Evolutionary conservation across 2,329 filamentous ascomycete species (phyloP).

Genomic region (Cladosporium sp.): DNA sequence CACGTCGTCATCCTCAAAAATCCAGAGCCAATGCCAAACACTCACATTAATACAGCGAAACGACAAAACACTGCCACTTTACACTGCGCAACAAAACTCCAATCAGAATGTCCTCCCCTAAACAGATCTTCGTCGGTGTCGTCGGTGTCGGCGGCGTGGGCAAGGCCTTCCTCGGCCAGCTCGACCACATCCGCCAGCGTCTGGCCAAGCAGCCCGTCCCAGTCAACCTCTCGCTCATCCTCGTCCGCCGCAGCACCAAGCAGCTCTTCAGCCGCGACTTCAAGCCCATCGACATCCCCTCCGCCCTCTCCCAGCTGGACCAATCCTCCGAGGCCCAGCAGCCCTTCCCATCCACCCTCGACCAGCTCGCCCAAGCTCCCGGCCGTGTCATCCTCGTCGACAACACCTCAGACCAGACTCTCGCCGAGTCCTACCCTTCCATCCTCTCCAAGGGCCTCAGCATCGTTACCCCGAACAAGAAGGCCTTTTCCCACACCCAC

Average conservation of each 20-base stretch:
- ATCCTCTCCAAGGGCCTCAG: conserved; percentile 80
- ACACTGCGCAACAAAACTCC: not conserved
- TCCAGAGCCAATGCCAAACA: too few relatives aligned
- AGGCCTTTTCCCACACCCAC: conserved; percentile 82
- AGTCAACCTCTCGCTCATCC: conserved; percentile 71
- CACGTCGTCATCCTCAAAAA: too few relatives aligned
- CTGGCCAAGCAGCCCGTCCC: conserved; percentile 49
- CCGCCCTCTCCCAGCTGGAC: conserved; percentile 58
- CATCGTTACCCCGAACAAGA: conserved; percentile 97
- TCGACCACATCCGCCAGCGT: conserved; percentile 63
- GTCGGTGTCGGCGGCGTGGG: conserved; percentile 83
- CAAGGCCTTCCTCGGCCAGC: conserved; percentile 82
- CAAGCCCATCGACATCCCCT: conserved; percentile 59
- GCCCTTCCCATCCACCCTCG: conserved; percentile 66
- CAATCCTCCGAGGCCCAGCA: conserved; percentile 51
- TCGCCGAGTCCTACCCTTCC: conserved; percentile 77
- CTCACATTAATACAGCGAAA: too few relatives aligned
- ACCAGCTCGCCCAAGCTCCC: conserved; percentile 74
- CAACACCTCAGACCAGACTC: conserved; percentile 87
- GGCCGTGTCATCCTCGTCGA: conserved; percentile 81
- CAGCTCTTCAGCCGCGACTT: conserved; percentile 73
- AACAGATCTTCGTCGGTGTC: conserved; percentile 45
- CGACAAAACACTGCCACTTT: not conserved
- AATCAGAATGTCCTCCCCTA: conserved; percentile 38
- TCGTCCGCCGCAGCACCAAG: conserved; percentile 82